Conservation (phyloP, 345 rosid genomes). For the Cardiospermum halicacabum region DNA sequence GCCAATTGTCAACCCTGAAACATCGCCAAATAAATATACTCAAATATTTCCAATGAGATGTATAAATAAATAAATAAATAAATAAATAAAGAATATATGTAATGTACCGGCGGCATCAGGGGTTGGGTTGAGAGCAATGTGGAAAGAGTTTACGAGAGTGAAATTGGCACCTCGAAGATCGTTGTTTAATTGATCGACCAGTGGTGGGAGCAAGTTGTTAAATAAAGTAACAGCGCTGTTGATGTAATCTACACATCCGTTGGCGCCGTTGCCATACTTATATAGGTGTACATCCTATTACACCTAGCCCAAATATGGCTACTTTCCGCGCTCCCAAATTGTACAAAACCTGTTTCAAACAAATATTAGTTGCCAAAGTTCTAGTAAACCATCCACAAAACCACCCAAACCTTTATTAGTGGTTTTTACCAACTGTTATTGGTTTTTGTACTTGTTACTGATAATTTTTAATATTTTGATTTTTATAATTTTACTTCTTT, state of each 20-base stretch:
- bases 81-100: too few relatives aligned
- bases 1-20: constrained; percentile 13
- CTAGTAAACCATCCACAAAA: too few relatives aligned
- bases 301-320: constrained; percentile 25
- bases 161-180: not conserved
- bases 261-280: not conserved
- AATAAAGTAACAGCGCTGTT: not conserved
- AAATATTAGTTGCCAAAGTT: not conserved
- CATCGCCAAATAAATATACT: too few relatives aligned
- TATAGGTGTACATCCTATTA: constrained; percentile 25
- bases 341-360: constrained; percentile 28
- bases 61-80: too few relatives aligned
- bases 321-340: constrained; percentile 26
- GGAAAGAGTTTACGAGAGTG: not conserved
- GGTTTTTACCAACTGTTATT: too few relatives aligned
- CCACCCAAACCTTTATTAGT: too few relatives aligned
- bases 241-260: not conserved
- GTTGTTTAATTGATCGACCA: not conserved
- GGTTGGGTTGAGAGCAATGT: not conserved
- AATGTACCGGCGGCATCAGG: not conserved
- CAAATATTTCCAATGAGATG: too few relatives aligned
- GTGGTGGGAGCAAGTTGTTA: not conserved
- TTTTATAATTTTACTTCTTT: too few relatives aligned
- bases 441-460: too few relatives aligned
- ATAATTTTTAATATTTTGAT: too few relatives aligned